Conservation (phyloP, 2,329 filamentous ascomycete species). For the Hypoxylon sp. region DNA sequence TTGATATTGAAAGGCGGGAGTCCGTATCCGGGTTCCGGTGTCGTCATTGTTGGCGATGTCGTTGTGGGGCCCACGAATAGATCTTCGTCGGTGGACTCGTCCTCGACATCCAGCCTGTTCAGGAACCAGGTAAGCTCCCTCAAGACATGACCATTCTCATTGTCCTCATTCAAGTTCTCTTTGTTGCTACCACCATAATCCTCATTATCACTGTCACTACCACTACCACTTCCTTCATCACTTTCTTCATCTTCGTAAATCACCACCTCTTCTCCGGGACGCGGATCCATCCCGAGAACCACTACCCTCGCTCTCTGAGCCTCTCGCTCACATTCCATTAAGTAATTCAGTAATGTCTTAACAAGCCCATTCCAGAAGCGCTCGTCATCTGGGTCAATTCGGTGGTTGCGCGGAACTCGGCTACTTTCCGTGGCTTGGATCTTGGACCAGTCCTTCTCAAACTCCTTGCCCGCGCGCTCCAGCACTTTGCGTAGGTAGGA, state of each 20-base stretch:
- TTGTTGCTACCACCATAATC: background rate
- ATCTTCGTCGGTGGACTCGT: background rate
- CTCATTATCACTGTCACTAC: background rate
- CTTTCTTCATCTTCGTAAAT: background rate
- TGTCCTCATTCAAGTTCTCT: background rate
- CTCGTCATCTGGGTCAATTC: background rate
- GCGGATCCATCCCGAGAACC: background rate
- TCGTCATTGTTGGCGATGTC: background rate
- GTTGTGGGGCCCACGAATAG: background rate
- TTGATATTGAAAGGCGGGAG: background rate
- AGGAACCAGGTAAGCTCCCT: slow-evolving; percentile 1
- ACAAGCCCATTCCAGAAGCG: background rate
- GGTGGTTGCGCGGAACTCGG: background rate
- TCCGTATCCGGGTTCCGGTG: background rate
- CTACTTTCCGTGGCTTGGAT: background rate
- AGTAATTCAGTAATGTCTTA: background rate
- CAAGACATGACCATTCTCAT: background rate
- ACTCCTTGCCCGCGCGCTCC: background rate
- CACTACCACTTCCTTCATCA: too few relatives aligned
- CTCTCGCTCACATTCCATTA: background rate
- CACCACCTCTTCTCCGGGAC: background rate
- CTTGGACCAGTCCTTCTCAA: background rate
- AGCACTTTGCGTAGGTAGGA: background rate
- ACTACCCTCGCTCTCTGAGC: background rate
- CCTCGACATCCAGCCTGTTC: background rate